A percentile compares a stretch with the other conserved stretches of the same genome.
These are phyloP conservation scores for Aspergillus pseudoviridinutans DNA, from an alignment of 2,329 filamentous ascomycete genomes.

Conservation along the genomic window DNA sequence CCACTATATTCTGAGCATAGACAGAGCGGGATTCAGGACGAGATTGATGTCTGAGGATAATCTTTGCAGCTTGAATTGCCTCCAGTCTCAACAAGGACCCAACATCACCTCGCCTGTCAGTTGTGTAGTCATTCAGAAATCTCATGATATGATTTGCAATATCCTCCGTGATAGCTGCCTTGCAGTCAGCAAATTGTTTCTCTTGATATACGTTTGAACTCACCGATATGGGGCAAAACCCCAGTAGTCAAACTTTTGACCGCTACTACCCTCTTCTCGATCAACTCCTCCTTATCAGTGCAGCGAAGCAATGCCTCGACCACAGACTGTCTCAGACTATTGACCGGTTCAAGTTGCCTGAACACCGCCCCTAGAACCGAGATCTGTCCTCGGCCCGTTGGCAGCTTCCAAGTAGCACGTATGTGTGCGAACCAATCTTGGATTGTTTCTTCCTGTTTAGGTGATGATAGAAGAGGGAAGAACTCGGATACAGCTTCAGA, in stretches of 20 bases:
- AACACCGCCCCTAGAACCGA: conserved; percentile 40
- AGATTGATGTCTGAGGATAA: conserved; percentile 23
- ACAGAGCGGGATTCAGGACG: conserved; percentile 7
- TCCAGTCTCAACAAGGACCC: conserved; percentile 81
- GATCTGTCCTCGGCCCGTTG: conserved; percentile 43
- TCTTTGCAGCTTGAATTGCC: conserved; percentile 63
- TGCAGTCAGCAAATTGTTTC: conserved; percentile 15
- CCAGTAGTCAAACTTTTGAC: conserved; percentile 36
- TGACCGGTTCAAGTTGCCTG: conserved; percentile 24
- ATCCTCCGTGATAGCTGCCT: conserved; percentile 25
- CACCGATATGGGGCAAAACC: conserved; percentile 37
- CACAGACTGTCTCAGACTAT: conserved; percentile 24
- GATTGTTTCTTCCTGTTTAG: conserved; percentile 32
- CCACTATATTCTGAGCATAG: conserved; percentile 26
- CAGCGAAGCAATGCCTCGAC: conserved; percentile 32
- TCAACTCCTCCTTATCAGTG: conserved; percentile 33
- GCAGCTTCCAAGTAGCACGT: conserved; percentile 31
- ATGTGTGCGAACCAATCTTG: conserved; percentile 39
- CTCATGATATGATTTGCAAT: conserved; percentile 28
- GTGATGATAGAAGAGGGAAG: conserved; percentile 33
- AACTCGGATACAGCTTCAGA: conserved; percentile 38
- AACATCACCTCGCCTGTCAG: conserved; percentile 81
- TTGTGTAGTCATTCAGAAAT: conserved; percentile 80
- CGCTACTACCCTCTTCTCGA: conserved; percentile 40
- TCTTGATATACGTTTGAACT: conserved; percentile 1